Base-by-base conservation (phyloP, 73 alveolate species). In the Paramecium sonneborni region DNA sequence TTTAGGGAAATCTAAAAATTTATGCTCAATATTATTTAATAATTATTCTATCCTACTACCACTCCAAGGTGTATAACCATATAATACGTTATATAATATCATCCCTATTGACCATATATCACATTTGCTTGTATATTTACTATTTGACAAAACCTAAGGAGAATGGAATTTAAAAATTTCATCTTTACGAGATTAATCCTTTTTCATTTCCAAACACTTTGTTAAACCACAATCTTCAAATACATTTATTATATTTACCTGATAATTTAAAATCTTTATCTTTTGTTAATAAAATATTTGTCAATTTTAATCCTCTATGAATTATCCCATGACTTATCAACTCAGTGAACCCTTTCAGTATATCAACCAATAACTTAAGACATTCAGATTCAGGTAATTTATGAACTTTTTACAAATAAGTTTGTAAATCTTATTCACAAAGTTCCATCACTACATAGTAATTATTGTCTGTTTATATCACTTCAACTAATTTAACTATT, bases 291-390 rank as follows among this genome's bases (percentile, higher is more conserved):
- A 93, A 55, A 56, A 93, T 52, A 38, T 93, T 93, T n/a, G 94
- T 93, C 24, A 95, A 95, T 52, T 93, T 93, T 26, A 93, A 28
- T 48, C 93, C 97, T 43, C 97, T 46, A 52, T 70, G 94, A 46
- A 92, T 85, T 43, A 90, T 44, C 24, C 94, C 96, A 57, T 91
- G 95, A 18, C n/a, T 62, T 20, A 76, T 76, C 8, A 86, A 52
- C 67, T 86, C 93, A 32, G 84, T 39, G 9, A 86, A 68, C 10
- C 93, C 93, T 86, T 57, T 34, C 6, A 86, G 55, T n/a, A 86
- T 10, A 55, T 86, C 93, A 18, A 76, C 38, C 18, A 86, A 39
- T 21, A 86, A 23, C 41, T 86, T 86, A n/a, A 37, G 34, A 14
- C 74, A 74, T 41, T 86, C 87, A n/a, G 56, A 37, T 39, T 74